Conservation (phyloP, 306 rosid genomes). For the Cajanus cajan region DNA sequence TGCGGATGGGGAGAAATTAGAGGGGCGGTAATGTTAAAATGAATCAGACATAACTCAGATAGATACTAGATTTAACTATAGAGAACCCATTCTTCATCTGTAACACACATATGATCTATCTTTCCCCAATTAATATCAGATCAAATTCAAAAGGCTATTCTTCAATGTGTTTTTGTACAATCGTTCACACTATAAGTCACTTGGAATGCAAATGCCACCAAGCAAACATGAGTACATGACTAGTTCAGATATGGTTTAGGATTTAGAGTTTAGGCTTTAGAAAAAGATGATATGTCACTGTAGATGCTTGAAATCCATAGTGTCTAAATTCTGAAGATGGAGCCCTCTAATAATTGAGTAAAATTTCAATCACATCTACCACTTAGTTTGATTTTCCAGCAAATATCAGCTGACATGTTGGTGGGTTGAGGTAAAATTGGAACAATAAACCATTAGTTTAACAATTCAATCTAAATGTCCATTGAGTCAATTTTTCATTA, state of each 20-base stretch:
- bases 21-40: not conserved
- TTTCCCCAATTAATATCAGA: conserved; percentile 10
- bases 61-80: not conserved
- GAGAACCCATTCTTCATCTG: not conserved
- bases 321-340: conserved; percentile 1
- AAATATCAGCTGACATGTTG: not conserved
- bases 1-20: conserved; percentile 10
- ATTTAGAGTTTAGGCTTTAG: no score
- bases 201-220: not conserved
- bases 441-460: conserved; percentile 6
- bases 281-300: not conserved
- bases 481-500: conserved; percentile 21
- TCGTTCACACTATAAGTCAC: not conserved
- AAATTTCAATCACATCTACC: conserved; percentile 13
- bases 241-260: not conserved
- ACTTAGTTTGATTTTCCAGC: not conserved
- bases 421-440: conserved; percentile 7
- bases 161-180: not conserved
- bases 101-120: not conserved
- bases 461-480: conserved; percentile 16
- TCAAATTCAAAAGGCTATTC: not conserved
- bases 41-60: not conserved
- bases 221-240: not conserved
- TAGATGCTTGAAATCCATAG: conserved; percentile 6
- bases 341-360: not conserved